Percentiles rank a stretch among this genome's conserved stretches.
These are phyloP conservation scores for Aspergillus proliferans DNA, from an alignment of 2,329 filamentous ascomycete species.

Conservation along the genomic window DNA sequence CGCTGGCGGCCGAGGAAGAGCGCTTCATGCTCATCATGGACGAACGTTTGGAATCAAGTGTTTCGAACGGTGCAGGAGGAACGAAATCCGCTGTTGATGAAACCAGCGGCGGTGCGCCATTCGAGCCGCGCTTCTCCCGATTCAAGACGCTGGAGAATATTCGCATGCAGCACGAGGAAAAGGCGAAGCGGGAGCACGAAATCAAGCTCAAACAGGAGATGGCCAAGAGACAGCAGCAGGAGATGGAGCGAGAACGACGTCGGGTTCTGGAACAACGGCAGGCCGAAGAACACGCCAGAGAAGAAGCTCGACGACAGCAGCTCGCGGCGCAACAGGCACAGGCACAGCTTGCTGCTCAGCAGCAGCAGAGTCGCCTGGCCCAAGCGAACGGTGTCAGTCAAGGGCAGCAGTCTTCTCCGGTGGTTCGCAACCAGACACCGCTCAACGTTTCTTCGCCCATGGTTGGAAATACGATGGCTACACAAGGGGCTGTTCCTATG, in stretches of 20 bases:
- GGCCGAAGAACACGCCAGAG: constrained; percentile 38
- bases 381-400: constrained; percentile 38
- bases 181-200: constrained; percentile 46
- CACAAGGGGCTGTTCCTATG: constrained; percentile 40
- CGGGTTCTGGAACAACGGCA: constrained; percentile 39
- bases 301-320: constrained; percentile 35
- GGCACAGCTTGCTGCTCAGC: constrained; percentile 35
- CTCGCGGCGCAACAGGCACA: constrained; percentile 43
- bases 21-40: constrained; percentile 90
- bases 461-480: constrained; percentile 32
- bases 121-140: constrained; percentile 79
- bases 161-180: constrained; percentile 68
- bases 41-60: constrained; percentile 64
- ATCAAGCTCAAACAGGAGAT: constrained; percentile 46
- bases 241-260: constrained; percentile 44
- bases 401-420: constrained; percentile 41
- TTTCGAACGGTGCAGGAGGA: constrained; percentile 52
- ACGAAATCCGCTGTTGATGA: constrained; percentile 64
- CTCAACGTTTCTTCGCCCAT: constrained; percentile 41
- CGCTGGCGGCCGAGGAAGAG: constrained; percentile 79
- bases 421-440: constrained; percentile 44
- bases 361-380: constrained; percentile 48
- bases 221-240: constrained; percentile 42
- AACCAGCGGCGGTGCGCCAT: constrained; percentile 63
- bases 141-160: constrained; percentile 91